Conservation (phyloP, 805 yeast species). For the Nakazawaea ernobii region DNA sequence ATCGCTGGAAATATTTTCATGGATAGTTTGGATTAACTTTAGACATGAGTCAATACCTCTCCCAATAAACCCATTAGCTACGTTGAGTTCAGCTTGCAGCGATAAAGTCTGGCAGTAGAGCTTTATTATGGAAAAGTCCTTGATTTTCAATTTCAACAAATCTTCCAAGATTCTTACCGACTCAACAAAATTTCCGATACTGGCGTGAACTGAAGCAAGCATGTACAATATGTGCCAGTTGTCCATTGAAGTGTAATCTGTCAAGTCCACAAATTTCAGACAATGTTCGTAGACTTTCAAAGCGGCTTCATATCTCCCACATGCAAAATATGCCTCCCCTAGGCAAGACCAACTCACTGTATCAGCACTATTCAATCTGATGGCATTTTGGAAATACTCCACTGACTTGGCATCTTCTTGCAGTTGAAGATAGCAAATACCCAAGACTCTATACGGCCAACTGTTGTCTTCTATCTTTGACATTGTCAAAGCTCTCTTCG, state of each 20-base stretch:
- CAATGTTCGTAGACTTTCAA: constrained; percentile 74
- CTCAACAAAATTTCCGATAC: constrained; percentile 58
- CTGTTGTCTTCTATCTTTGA: constrained; percentile 29
- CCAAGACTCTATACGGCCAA: constrained; percentile 91
- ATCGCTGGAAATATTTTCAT: constrained; percentile 14
- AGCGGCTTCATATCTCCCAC: constrained; percentile 87
- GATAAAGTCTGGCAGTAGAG: constrained; percentile 40
- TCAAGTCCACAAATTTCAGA: constrained; percentile 15
- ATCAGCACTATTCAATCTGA: constrained; percentile 64
- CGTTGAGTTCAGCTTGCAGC: constrained; percentile 45
- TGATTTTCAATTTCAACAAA: constrained; percentile 37
- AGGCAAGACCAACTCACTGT: constrained; percentile 85
- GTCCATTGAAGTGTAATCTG: constrained; percentile 35
- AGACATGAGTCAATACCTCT: constrained; percentile 49
- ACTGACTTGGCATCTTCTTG: constrained; percentile 77
- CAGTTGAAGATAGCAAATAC: constrained; percentile 65
- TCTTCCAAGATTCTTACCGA: constrained; percentile 44
- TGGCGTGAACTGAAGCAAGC: constrained; percentile 59
- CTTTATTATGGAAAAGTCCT: constrained; percentile 33
- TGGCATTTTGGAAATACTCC: constrained; percentile 82
- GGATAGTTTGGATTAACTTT: constrained; percentile 28
- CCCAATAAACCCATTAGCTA: constrained; percentile 58
- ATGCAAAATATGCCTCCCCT: constrained; percentile 89
- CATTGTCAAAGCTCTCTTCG: constrained; percentile 41
- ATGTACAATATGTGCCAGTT: constrained; percentile 63